Conservation (phyloP, 306 rosid species). For the Begonia loranthoides region DNA sequence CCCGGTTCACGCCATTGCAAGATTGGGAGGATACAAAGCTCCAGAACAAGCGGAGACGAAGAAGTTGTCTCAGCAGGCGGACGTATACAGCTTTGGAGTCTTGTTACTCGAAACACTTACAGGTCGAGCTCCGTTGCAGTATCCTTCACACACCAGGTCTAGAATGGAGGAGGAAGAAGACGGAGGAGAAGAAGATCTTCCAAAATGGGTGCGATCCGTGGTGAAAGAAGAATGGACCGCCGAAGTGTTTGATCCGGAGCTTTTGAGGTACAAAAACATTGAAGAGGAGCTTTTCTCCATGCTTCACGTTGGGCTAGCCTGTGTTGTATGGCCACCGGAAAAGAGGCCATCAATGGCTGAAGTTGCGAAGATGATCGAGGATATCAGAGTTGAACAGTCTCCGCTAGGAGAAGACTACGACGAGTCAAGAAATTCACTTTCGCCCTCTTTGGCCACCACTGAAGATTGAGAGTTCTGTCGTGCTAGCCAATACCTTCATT, state of each 20-base stretch:
- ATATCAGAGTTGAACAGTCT: slow-evolving; percentile 88
- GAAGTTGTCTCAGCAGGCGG: slow-evolving; percentile 72
- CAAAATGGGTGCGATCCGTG: slow-evolving; percentile 85
- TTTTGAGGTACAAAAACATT: slow-evolving; percentile 83
- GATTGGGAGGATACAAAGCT: slow-evolving; percentile 86
- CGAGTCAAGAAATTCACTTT: slow-evolving; percentile 71
- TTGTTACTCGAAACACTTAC: slow-evolving; percentile 77
- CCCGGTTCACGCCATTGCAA: slow-evolving; percentile 86
- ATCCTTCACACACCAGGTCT: slow-evolving; percentile 47
- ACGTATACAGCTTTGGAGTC: slow-evolving; percentile 83
- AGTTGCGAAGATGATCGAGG: slow-evolving; percentile 84
- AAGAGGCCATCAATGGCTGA: slow-evolving; percentile 87
- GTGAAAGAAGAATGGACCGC: slow-evolving; percentile 99
- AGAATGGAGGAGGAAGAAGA: slow-evolving; percentile 38
- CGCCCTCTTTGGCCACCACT: slow-evolving; percentile 87
- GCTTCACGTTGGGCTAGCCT: slow-evolving; percentile 84
- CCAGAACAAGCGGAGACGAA: slow-evolving; percentile 77
- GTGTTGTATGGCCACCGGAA: slow-evolving; percentile 57
- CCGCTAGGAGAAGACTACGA: slow-evolving; percentile 89
- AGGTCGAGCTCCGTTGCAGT: slow-evolving; percentile 62
- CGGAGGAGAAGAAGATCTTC: slow-evolving; percentile 59
- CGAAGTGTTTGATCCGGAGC: slow-evolving; percentile 90
- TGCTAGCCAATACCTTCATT: not conserved
- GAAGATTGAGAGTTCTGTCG: slow-evolving; percentile 54
- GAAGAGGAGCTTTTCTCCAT: slow-evolving; percentile 94